phyloP scores from a whole-genome alignment of 2,329 filamentous ascomycete species.

The Rasamsonia emersonii region DNA sequence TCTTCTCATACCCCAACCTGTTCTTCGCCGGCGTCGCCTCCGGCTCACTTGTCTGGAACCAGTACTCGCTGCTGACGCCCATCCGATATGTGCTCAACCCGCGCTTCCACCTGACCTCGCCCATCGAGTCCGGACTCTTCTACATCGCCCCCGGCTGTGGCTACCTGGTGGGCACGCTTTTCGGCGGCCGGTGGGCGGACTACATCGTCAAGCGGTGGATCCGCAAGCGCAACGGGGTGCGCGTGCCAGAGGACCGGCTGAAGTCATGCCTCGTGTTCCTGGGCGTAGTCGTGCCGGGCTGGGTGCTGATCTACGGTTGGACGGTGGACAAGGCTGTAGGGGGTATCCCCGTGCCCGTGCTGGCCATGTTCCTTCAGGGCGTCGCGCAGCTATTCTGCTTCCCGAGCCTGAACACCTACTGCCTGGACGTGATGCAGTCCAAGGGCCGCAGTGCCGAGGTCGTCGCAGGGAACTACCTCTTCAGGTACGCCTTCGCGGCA shows the following conservation, averaged over 20 bases:
- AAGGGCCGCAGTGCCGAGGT: constrained; percentile 58
- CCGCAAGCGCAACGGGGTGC: constrained; percentile 44
- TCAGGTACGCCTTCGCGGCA: constrained; percentile 67
- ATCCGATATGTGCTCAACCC: constrained; percentile 69
- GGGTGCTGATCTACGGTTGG: constrained; percentile 64
- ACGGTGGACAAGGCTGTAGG: constrained; percentile 47
- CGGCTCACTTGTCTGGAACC: constrained; percentile 63
- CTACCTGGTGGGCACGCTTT: constrained; percentile 60
- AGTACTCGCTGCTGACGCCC: constrained; percentile 59
- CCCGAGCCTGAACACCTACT: constrained; percentile 69
- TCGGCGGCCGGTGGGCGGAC: constrained; percentile 66
- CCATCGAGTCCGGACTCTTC: constrained; percentile 61
- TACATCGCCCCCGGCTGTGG: constrained; percentile 66
- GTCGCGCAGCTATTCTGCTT: constrained; percentile 69
- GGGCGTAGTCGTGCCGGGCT: constrained; percentile 49
- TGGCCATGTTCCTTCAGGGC: constrained; percentile 67
- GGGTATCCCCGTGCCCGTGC: constrained; percentile 52
- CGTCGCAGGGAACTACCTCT: constrained; percentile 70
- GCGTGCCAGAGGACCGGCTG: constrained; percentile 61
- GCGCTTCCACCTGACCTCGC: constrained; percentile 58
- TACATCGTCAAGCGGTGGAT: constrained; percentile 58
- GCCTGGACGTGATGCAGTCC: constrained; percentile 68
- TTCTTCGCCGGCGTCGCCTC: constrained; percentile 54
- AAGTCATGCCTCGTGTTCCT: constrained; percentile 51
- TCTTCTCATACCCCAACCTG: constrained; percentile 63